A percentile compares a stretch with the other conserved stretches of the same genome.
These are phyloP conservation scores for Lactifluus piperatus DNA, from an alignment of 768 basidiomycete genomes.

Conservation along the genomic window DNA sequence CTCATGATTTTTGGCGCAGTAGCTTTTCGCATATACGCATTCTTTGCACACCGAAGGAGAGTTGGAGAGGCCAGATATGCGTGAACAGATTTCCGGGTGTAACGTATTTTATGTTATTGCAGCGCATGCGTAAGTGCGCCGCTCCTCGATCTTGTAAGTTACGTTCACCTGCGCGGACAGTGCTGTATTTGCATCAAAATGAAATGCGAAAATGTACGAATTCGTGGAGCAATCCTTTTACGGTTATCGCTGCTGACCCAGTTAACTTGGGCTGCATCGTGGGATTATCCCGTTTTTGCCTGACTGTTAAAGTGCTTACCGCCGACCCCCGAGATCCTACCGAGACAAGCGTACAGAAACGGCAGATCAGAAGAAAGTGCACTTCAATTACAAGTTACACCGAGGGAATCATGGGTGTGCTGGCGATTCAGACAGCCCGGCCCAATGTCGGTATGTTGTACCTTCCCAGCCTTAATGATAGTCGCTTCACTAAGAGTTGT, in stretches of 20 bases:
- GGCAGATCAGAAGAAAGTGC: too few relatives aligned
- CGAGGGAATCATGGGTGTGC: too few relatives aligned
- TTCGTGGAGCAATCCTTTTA: not conserved
- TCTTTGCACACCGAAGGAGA: not conserved
- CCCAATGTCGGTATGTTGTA: too few relatives aligned
- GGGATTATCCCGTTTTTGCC: too few relatives aligned
- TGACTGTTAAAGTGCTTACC: too few relatives aligned
- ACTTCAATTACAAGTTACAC: too few relatives aligned
- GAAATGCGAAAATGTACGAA: not conserved
- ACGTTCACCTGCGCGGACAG: not conserved
- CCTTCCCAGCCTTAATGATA: too few relatives aligned
- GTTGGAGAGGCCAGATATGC: not conserved
- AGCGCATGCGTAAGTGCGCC: not conserved
- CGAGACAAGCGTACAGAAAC: too few relatives aligned
- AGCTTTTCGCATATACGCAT: constrained; percentile 8
- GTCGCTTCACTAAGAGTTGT: too few relatives aligned
- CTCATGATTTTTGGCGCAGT: constrained; percentile 11
- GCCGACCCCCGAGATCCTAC: too few relatives aligned
- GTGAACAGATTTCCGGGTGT: not conserved
- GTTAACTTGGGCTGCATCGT: not conserved
- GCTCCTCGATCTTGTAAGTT: not conserved
- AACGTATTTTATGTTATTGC: not conserved
- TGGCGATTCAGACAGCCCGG: too few relatives aligned
- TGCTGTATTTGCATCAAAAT: not conserved
- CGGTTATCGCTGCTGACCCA: too few relatives aligned